Conservation (phyloP, 805 yeast genomes). For the Lachancea dasiensis region DNA sequence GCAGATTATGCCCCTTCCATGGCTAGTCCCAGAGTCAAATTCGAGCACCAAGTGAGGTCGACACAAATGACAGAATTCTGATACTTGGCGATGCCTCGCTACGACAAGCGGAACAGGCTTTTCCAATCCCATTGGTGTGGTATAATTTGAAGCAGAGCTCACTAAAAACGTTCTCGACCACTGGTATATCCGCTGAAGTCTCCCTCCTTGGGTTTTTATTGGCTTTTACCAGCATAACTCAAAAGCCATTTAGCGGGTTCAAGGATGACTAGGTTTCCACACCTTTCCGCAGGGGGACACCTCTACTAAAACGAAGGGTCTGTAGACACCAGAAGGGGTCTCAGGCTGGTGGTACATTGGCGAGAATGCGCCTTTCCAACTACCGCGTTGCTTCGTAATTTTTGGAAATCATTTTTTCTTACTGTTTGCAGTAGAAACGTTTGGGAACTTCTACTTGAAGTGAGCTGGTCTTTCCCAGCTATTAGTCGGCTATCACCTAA, state of each 20-base stretch:
- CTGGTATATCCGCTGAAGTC: background rate
- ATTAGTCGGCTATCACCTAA: no score
- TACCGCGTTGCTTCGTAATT: slow-evolving; percentile 8
- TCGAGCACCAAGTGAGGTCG: slow-evolving; percentile 1
- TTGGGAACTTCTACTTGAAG: background rate
- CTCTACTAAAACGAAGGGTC: slow-evolving; percentile 1
- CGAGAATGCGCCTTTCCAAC: slow-evolving; percentile 7
- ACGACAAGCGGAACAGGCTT: no score
- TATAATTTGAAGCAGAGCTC: no score
- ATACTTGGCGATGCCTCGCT: background rate
- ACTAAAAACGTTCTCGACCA: slow-evolving; percentile 3
- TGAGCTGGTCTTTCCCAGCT: no score
- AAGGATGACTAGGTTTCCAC: no score
- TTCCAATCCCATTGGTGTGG: no score
- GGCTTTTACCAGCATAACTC: slow-evolving; percentile 4
- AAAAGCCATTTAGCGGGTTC: slow-evolving; percentile 5
- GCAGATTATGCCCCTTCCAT: slow-evolving; percentile 1
- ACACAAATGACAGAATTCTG: background rate
- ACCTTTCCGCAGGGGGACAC: background rate
- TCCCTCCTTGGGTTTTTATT: slow-evolving; percentile 5
- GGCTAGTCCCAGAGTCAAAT: slow-evolving; percentile 8
- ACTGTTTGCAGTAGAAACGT: no score
- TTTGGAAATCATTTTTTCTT: slow-evolving; percentile 4
- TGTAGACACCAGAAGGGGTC: slow-evolving; percentile 2
- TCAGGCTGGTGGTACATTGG: slow-evolving; percentile 5